Conservation (phyloP, 495 filamentous ascomycete species). For the Annulohypoxylon stygium region DNA sequence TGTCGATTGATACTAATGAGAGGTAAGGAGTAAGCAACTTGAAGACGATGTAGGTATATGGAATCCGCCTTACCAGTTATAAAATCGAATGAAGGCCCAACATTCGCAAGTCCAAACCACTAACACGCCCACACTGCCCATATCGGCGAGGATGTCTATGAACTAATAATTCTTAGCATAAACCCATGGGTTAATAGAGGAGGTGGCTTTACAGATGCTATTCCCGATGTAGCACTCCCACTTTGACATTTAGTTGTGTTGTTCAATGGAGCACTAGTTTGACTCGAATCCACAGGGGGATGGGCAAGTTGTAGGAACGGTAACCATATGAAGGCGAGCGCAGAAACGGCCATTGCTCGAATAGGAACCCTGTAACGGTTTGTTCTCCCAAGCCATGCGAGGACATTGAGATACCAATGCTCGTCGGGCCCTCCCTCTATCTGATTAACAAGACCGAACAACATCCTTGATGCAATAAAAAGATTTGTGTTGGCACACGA, state of each 20-base stretch:
- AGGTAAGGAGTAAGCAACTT: constrained; percentile 11
- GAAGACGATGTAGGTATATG: not conserved
- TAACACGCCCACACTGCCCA: constrained; percentile 54
- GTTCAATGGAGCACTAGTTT: not conserved
- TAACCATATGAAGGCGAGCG: constrained; percentile 46
- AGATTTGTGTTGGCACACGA: constrained; percentile 57
- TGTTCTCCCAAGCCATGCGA: constrained; percentile 53
- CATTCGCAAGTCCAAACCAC: constrained; percentile 61
- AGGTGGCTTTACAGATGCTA: not conserved
- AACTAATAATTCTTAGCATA: constrained; percentile 41
- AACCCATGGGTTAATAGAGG: not conserved
- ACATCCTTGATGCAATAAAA: constrained; percentile 58
- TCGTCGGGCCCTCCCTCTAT: constrained; percentile 49
- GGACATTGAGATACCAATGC: constrained; percentile 37
- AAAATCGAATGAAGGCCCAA: constrained; percentile 60
- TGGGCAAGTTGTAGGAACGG: constrained; percentile 49
- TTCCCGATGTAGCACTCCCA: not conserved
- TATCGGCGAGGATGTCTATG: constrained; percentile 50
- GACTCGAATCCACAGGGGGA: not conserved
- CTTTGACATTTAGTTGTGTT: not conserved
- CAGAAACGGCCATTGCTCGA: constrained; percentile 55
- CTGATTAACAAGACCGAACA: constrained; percentile 57
- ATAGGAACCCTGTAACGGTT: constrained; percentile 59
- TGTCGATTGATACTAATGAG: constrained; percentile 53
- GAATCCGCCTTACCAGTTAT: constrained; percentile 49